These are phyloP conservation scores for Apiospora aurea DNA, from an alignment of 2,329 filamentous ascomycete species.

Conservation along the genomic window DNA sequence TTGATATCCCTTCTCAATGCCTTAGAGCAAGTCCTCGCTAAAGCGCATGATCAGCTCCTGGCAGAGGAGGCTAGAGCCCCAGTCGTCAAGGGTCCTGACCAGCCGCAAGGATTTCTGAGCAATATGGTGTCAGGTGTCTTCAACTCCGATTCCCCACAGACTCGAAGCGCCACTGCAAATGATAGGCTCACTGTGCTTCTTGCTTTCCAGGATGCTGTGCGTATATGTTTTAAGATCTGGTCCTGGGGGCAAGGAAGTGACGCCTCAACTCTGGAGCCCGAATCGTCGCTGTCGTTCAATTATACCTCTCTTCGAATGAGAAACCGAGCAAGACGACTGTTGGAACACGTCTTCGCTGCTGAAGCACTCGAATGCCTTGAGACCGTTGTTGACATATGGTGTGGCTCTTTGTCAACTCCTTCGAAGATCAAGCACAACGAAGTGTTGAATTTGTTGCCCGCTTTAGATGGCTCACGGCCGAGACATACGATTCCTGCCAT, in stretches of 20 bases:
- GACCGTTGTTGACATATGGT: constrained; percentile 88
- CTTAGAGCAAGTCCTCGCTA: constrained; percentile 87
- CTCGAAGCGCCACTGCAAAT: constrained; percentile 87
- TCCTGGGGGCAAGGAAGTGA: constrained; percentile 81
- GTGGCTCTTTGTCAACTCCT: constrained; percentile 53
- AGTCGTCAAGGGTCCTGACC: constrained; percentile 78
- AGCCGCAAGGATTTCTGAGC: constrained; percentile 87
- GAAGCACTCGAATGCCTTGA: constrained; percentile 94
- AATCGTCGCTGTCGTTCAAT: constrained; percentile 81
- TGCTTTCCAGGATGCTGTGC: constrained; percentile 95
- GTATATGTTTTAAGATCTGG: constrained; percentile 94
- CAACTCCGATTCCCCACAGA: constrained; percentile 76
- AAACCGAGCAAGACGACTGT: constrained; percentile 83
- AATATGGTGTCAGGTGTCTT: constrained; percentile 95
- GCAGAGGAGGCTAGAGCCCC: constrained; percentile 76
- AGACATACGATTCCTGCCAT: constrained; percentile 92
- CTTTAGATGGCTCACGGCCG: constrained; percentile 88
- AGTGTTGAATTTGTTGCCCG: constrained; percentile 86
- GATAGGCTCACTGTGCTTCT: constrained; percentile 90
- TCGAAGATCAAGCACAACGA: constrained; percentile 62
- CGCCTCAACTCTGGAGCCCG: constrained; percentile 64
- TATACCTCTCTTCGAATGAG: constrained; percentile 92
- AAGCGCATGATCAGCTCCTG: constrained; percentile 82
- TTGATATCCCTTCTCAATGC: constrained; percentile 90
- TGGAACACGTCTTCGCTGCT: constrained; percentile 92